Conservation (phyloP, 257 asterid genomes). For the Solanum pimpinellifolium region DNA sequence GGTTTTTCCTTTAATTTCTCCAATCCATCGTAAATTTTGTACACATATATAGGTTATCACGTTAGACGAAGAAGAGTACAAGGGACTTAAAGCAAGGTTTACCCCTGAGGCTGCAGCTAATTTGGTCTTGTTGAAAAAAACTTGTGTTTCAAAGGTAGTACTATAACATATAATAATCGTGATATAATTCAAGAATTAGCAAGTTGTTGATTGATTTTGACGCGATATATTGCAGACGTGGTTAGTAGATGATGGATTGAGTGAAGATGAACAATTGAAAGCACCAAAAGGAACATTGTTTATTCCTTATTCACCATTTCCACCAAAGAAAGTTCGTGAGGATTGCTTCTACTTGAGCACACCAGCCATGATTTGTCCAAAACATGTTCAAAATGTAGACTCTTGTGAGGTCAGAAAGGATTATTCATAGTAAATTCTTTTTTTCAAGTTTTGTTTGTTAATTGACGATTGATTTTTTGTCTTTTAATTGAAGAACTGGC, state of each 20-base stretch:
- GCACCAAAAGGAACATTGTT: neutral
- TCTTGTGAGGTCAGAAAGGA: conserved; percentile 32
- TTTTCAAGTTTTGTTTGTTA: neutral
- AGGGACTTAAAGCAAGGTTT: neutral
- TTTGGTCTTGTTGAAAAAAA: neutral
- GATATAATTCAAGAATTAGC: neutral
- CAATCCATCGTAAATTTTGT: neutral
- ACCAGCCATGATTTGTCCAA: conserved; percentile 33
- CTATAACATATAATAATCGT: neutral
- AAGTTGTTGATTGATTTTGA: neutral
- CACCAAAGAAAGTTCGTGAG: neutral
- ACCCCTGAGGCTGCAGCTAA: conserved; percentile 1
- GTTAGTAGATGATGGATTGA: conserved; percentile 25
- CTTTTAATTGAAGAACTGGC: conserved; percentile 52
- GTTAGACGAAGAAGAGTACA: neutral
- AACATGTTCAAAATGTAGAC: conserved; percentile 21
- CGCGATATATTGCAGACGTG: conserved; percentile 6
- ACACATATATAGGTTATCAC: neutral
- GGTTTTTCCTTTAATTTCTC: neutral
- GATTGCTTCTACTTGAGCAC: conserved; percentile 11
- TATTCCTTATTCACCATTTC: neutral
- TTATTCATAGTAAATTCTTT: neutral
- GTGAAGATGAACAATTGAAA: neutral
- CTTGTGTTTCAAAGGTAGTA: conserved; percentile 5
- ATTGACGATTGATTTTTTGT: neutral